A percentile compares a stretch with the other conserved stretches of the same genome.
Evolutionary conservation across 2,329 filamentous ascomycete genomes (phyloP).

Genomic region (Cladosporium sp.): DNA sequence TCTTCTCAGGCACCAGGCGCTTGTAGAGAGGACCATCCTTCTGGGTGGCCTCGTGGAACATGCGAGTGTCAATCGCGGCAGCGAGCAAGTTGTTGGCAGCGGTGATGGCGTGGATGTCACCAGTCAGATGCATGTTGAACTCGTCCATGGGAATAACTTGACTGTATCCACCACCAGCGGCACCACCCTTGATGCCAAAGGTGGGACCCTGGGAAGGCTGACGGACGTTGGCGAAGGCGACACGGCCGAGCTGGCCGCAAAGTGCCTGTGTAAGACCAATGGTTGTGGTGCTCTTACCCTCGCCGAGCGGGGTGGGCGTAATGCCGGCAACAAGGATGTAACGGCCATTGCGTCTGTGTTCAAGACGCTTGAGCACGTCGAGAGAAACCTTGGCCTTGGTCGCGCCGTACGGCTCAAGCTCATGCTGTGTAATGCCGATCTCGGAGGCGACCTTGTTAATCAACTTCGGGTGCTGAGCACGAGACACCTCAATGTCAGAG

Average conservation of each 20-base stretch:
- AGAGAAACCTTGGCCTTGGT: slow-evolving; percentile 97
- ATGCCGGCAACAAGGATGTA: slow-evolving; percentile 95
- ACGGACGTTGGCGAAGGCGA: slow-evolving; percentile 94
- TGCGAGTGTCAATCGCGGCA: slow-evolving; percentile 94
- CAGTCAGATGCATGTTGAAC: slow-evolving; percentile 96
- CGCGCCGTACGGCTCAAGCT: slow-evolving; percentile 91
- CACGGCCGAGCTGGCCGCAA: slow-evolving; percentile 80
- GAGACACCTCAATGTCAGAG: slow-evolving; percentile 92
- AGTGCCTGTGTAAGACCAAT: slow-evolving; percentile 93
- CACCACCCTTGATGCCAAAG: slow-evolving; percentile 98
- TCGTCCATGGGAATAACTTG: slow-evolving; percentile 99
- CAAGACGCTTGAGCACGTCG: slow-evolving; percentile 75
- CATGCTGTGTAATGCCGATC: slow-evolving; percentile 81
- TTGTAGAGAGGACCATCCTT: slow-evolving; percentile 86
- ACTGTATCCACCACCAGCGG: slow-evolving; percentile 95
- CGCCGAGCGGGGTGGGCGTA: slow-evolving; percentile 91
- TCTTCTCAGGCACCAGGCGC: slow-evolving; percentile 85
- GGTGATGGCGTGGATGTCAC: slow-evolving; percentile 96
- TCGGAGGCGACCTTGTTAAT: slow-evolving; percentile 84
- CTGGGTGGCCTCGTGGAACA: slow-evolving; percentile 96
- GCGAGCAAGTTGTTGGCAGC: slow-evolving; percentile 96
- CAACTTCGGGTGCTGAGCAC: slow-evolving; percentile 85
- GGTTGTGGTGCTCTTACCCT: slow-evolving; percentile 98
- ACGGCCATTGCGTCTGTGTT: slow-evolving; percentile 83
- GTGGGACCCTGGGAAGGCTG: slow-evolving; percentile 97